phyloP scores from a whole-genome alignment of 2,329 filamentous ascomycete genomes.

The Botrytis medusae region DNA sequence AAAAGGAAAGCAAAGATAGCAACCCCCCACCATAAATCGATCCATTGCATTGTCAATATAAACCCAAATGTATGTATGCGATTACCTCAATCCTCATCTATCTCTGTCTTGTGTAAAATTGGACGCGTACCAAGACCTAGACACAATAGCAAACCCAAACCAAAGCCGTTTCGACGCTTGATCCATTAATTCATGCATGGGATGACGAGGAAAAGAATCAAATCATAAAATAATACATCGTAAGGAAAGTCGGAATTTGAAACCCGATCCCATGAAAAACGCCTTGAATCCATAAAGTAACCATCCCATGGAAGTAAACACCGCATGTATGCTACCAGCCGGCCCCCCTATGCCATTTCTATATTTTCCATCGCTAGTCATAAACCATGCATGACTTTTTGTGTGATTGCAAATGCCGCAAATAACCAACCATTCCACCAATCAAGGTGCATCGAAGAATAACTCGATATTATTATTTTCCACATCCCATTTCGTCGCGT shows the following conservation, averaged over 20 bases:
- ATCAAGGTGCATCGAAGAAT: slow-evolving; percentile 35
- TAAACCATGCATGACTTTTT: neutral
- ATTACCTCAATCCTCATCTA: neutral
- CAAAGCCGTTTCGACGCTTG: neutral
- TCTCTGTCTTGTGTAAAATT: neutral
- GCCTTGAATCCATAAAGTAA: neutral
- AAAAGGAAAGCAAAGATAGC: neutral
- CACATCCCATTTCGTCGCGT: slow-evolving; percentile 29
- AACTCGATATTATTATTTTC: slow-evolving; percentile 33
- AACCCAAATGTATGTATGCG: neutral
- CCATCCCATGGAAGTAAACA: neutral
- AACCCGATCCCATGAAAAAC: neutral
- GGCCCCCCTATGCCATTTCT: neutral
- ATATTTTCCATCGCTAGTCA: slow-evolving; percentile 2
- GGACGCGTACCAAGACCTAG: neutral
- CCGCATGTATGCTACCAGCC: slow-evolving; percentile 9
- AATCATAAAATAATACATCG: slow-evolving; percentile 10
- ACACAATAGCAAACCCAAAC: neutral
- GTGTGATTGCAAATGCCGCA: slow-evolving; percentile 1
- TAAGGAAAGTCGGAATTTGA: neutral
- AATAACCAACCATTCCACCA: neutral
- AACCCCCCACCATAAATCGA: neutral
- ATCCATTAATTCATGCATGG: slow-evolving; percentile 9
- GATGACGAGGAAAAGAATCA: neutral
- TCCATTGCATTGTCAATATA: slow-evolving; percentile 4